These are phyloP conservation scores for Fusarium mundagurra DNA, from an alignment of 2,329 filamentous ascomycete genomes.

Conservation along the genomic window DNA sequence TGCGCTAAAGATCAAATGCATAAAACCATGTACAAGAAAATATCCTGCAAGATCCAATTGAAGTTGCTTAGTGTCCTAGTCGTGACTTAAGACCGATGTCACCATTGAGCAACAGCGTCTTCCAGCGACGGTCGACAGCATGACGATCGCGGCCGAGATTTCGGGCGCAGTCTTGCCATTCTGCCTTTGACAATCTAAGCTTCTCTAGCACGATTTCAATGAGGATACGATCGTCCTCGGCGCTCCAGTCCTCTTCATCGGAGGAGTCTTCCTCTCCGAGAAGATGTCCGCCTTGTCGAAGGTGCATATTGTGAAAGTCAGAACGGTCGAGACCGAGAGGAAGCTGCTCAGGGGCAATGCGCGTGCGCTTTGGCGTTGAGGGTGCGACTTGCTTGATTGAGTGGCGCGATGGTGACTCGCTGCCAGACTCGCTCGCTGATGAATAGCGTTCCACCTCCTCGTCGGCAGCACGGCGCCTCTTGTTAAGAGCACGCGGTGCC, in stretches of 20 bases:
- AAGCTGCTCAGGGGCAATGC: constrained; percentile 68
- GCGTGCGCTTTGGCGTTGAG: constrained; percentile 68
- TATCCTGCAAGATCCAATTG: constrained; percentile 43
- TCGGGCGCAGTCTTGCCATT: constrained; percentile 75
- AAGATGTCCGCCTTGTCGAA: constrained; percentile 43
- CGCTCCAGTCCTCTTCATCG: constrained; percentile 64
- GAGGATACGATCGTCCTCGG: constrained; percentile 71
- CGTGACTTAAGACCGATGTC: constrained; percentile 67
- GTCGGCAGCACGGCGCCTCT: constrained; percentile 60
- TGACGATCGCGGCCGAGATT: constrained; percentile 69
- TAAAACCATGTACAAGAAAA: constrained; percentile 32
- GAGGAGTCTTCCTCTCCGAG: constrained; percentile 56
- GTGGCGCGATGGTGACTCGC: constrained; percentile 33
- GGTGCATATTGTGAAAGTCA: constrained; percentile 62
- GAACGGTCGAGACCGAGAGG: constrained; percentile 67
- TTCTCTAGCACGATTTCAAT: constrained; percentile 76
- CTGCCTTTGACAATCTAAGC: constrained; percentile 69
- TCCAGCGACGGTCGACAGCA: constrained; percentile 69
- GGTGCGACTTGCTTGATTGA: constrained; percentile 46
- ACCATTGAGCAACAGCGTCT: constrained; percentile 67
- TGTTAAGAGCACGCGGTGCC: constrained; percentile 60
- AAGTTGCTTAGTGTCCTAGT: constrained; percentile 55
- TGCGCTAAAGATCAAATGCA: constrained; percentile 30
- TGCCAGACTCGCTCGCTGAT: constrained; percentile 51
- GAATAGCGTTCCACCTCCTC: constrained; percentile 58